phyloP scores from a whole-genome alignment of 768 basidiomycete genomes.

The Lepiota subincarnata region DNA sequence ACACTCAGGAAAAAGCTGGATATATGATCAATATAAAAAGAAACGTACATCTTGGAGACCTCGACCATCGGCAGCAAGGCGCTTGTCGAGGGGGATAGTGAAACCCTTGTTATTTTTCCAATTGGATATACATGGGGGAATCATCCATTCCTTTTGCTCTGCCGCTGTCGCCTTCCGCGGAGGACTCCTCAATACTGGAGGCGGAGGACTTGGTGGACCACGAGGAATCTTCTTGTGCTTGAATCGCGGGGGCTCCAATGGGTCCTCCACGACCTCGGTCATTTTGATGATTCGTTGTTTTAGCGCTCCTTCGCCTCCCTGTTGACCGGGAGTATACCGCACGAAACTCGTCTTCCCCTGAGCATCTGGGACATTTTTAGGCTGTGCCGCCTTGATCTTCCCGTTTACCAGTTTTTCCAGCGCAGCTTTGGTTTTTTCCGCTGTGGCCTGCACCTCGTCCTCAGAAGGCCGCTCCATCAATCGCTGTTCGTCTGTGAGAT shows the following conservation, averaged over 20 bases:
- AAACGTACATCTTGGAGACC: constrained; percentile 90
- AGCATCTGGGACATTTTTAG: constrained; percentile 86
- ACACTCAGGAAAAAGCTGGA: neutral
- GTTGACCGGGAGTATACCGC: constrained; percentile 94
- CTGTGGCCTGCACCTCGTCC: constrained; percentile 85
- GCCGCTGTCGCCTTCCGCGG: constrained; percentile 94
- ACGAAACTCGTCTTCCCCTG: constrained; percentile 87
- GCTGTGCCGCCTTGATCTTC: constrained; percentile 98
- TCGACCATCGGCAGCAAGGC: constrained; percentile 95
- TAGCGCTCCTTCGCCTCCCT: constrained; percentile 60
- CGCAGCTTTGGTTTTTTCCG: constrained; percentile 86
- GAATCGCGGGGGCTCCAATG: constrained; percentile 93
- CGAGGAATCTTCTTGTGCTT: constrained; percentile 99
- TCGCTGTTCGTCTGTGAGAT: constrained; percentile 70
- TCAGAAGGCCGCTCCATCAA: constrained; percentile 91
- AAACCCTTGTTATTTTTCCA: constrained; percentile 99
- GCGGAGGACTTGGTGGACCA: constrained; percentile 94
- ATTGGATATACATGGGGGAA: constrained; percentile 98
- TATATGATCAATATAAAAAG: neutral
- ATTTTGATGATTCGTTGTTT: constrained; percentile 99
- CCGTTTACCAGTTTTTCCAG: constrained; percentile 91
- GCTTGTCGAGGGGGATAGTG: constrained; percentile 97
- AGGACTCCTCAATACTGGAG: constrained; percentile 91
- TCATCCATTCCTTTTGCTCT: constrained; percentile 99
- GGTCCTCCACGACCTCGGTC: constrained; percentile 97